Conservation (phyloP, 352 stramenopile species). For the Phytopythium boreale region DNA sequence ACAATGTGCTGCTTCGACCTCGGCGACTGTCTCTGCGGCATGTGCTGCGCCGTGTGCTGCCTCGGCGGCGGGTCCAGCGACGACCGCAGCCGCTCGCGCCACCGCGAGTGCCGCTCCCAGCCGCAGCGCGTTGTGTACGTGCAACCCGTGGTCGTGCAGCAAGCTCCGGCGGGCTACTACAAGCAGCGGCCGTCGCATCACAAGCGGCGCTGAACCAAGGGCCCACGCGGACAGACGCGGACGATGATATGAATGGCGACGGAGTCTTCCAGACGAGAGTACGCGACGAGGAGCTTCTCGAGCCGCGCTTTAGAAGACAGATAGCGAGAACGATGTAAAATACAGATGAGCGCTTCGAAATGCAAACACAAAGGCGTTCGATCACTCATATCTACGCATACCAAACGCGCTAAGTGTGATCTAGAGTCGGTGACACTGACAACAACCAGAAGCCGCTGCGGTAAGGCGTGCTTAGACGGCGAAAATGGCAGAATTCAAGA, state of each 20-base stretch:
- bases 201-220: conserved; percentile 3
- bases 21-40: conserved; percentile 28
- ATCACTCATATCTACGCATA: too few species aligned
- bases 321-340: not conserved
- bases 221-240: not conserved
- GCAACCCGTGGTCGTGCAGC: conserved; percentile 28
- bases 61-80: conserved; percentile 13
- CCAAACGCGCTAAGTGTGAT: too few species aligned
- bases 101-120: conserved; percentile 11
- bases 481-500: too few species aligned
- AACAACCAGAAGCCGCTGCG: too few species aligned
- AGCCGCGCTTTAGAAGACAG: not conserved
- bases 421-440: too few species aligned
- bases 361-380: too few species aligned
- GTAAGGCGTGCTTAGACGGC: too few species aligned
- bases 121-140: conserved; percentile 32
- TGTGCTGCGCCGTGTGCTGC: conserved; percentile 25
- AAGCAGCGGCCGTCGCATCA: conserved; percentile 5
- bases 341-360: not conserved
- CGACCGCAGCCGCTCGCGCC: conserved; percentile 12
- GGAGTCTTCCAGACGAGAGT: not conserved
- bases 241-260: not conserved
- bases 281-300: not conserved
- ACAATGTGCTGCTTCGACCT: conserved; percentile 14
- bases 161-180: conserved; percentile 6